Base-by-base conservation (phyloP, 768 basidiomycete species). In the Pilatotrama ljubarskyi region DNA sequence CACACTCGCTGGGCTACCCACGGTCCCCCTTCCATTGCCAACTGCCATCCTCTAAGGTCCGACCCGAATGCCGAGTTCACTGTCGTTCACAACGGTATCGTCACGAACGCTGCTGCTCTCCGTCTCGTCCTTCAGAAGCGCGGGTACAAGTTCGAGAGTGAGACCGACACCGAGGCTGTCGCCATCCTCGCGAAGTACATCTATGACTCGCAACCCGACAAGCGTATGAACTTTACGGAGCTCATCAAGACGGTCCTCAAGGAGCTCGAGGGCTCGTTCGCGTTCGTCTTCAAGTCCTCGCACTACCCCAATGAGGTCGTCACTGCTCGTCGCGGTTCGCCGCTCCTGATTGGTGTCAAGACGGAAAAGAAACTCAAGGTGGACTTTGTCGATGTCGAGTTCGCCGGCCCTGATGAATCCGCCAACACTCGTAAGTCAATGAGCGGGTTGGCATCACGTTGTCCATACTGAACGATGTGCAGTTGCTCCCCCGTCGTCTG, bases 1-100 rank as follows among this genome's bases (percentile, higher is more conserved):
- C 97, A 99, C 78, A 99, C 97, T 13, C 92, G 97, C 65, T 99
- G 97, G 97, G 97, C 97, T 2, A 99, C 97, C 18, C 97, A 99
- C 72, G 97, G 97, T 37, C 84, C 87, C 18, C 95, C 95, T 20
- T 90, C 88, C 3, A 82, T 85, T 53, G 74, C 82, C 68, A 99
- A 99, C 77, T 98, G 96, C 77, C 97, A 99, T 74, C 97, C 97
- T 54, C 85, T 97, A 68, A 87, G 87, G 68, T 91, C 90, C 15
- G 94, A 96, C 69, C 77, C 83, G 24, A 80, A 74, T 55, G 79
- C 83, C 60, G 95, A 98, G 70, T 98, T 99, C 78, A 85, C 87
- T 59, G 77, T 98, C 67, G 95, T 99, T 25, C 97, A 99, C 83
- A 98, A 99, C 68, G 97, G 97, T 70, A 98, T 98, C 72, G 95